Base-by-base conservation (phyloP, 805 yeast genomes). In the Candida pini region DNA sequence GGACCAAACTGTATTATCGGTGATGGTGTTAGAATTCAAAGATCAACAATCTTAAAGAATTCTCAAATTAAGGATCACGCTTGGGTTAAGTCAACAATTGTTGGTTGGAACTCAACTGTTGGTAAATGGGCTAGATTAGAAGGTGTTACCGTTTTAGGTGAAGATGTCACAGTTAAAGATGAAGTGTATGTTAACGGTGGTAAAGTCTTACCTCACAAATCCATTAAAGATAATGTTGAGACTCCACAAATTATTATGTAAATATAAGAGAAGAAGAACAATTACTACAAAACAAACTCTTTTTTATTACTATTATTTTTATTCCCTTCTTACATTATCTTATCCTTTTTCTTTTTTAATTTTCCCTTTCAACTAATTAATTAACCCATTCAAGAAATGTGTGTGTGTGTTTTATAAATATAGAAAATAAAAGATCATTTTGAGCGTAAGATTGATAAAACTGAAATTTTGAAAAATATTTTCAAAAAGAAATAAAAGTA, bases 181-280 rank as follows among this genome's bases (percentile, higher is more conserved):
- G 99, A 90, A 75, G 77, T 92, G 63, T 92, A 92, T 76, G 95
- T 92, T 56, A 92, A 92, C 68, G 99, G 99, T 68, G 99, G 97
- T 69, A 88, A 92, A 66, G 97, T 92, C 49, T 79, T 92, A 62
- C 99, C 99, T 51, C 98, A 92, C 79, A 92, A 92, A 76, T 74
- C 96, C 44, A 90, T 92, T 65, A 82, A 95, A 47, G 76, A 88
- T 49, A 92, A 92, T 64, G 96, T 92, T 64, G 97, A 94, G 77
- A 80, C 83, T 68, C 97, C 95, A 62, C 83, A 95, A 57, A 92
- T 92, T 73, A 92, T 92, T 69, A 92, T 92, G 99, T 92, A 75
- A 75, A 34, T n/a, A n/a, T n/a, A n/a, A n/a, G n/a, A n/a, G n/a
- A n/a, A n/a, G n/a, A n/a, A n/a, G n/a, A n/a, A n/a, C n/a, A n/a